A percentile compares a stretch with the other conserved stretches of the same genome.
These are phyloP conservation scores for Endotrypanum monterogeii DNA, from an alignment of 208 protist genomes.

Conservation along the genomic window DNA sequence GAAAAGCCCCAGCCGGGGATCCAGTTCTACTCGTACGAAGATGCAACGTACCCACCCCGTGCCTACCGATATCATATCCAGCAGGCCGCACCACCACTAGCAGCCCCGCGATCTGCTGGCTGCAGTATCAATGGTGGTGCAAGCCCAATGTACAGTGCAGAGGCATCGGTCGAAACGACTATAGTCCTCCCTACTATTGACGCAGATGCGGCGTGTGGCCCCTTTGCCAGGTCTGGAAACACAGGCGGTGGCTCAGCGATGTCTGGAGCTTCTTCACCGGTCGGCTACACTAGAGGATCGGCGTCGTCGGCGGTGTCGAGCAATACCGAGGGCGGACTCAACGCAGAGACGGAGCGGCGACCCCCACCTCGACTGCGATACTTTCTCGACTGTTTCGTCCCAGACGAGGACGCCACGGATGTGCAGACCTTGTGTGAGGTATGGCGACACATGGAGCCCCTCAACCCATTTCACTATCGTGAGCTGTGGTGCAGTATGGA, in stretches of 20 bases:
- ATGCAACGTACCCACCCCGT: slow-evolving; percentile 70
- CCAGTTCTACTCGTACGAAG: slow-evolving; percentile 57
- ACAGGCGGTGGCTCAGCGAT: slow-evolving; percentile 15
- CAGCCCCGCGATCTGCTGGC: background rate
- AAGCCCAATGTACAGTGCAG: background rate
- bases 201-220: slow-evolving; percentile 52
- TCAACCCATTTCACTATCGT: slow-evolving; percentile 83
- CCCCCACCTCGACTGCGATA: slow-evolving; percentile 44
- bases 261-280: slow-evolving; percentile 5
- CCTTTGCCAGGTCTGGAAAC: slow-evolving; percentile 10
- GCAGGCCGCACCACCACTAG: slow-evolving; percentile 5
- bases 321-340: slow-evolving; percentile 5
- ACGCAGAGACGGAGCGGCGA: slow-evolving; percentile 23
- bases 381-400: slow-evolving; percentile 72
- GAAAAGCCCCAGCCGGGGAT: slow-evolving; percentile 33
- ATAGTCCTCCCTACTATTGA: slow-evolving; percentile 79
- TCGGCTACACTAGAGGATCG: slow-evolving; percentile 10
- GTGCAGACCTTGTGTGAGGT: slow-evolving; percentile 17
- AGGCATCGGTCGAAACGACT: slow-evolving; percentile 6
- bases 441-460: slow-evolving; percentile 42
- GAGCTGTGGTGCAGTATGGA: slow-evolving; percentile 34
- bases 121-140: background rate
- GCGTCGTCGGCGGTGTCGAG: slow-evolving; percentile 9
- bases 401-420: slow-evolving; percentile 15
- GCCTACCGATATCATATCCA: slow-evolving; percentile 73